phyloP scores from a whole-genome alignment of 2,329 filamentous ascomycete genomes.

The Piedraia hortae region DNA sequence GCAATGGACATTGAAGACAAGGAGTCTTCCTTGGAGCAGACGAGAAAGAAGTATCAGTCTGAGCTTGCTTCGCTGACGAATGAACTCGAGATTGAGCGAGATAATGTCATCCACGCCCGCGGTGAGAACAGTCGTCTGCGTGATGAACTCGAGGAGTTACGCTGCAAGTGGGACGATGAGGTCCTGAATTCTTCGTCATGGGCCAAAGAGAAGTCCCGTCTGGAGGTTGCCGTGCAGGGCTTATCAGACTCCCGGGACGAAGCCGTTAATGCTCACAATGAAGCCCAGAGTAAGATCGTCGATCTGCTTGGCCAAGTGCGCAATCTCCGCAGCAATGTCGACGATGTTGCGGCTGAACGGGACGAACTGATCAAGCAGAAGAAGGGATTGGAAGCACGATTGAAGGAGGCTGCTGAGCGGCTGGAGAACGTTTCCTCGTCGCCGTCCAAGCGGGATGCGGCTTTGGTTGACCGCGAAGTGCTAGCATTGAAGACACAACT shows the following conservation, averaged over 20 bases:
- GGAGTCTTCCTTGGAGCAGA: constrained; percentile 86
- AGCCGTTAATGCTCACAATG: constrained; percentile 74
- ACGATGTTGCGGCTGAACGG: constrained; percentile 63
- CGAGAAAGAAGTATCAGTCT: constrained; percentile 84
- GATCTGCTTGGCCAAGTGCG: constrained; percentile 73
- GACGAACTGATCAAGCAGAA: constrained; percentile 73
- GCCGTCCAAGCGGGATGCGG: constrained; percentile 69
- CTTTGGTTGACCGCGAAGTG: constrained; percentile 65
- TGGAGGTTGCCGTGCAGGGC: constrained; percentile 73
- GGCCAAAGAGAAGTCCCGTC: constrained; percentile 86
- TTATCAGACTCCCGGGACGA: constrained; percentile 80
- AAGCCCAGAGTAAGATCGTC: constrained; percentile 81
- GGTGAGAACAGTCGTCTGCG: constrained; percentile 65
- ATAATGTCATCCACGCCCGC: constrained; percentile 62
- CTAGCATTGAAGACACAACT: constrained; percentile 69
- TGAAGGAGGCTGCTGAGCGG: constrained; percentile 66
- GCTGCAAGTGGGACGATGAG: constrained; percentile 94
- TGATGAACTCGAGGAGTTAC: constrained; percentile 85
- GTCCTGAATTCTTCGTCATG: constrained; percentile 92
- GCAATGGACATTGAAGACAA: constrained; percentile 95
- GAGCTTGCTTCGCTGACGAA: constrained; percentile 75
- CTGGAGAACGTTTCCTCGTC: constrained; percentile 60
- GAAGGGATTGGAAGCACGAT: constrained; percentile 55
- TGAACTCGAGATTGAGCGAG: constrained; percentile 77
- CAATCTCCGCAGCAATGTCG: constrained; percentile 52